phyloP scores from a whole-genome alignment of 2,329 filamentous ascomycete species.

The Drechslerella dactyloides region DNA sequence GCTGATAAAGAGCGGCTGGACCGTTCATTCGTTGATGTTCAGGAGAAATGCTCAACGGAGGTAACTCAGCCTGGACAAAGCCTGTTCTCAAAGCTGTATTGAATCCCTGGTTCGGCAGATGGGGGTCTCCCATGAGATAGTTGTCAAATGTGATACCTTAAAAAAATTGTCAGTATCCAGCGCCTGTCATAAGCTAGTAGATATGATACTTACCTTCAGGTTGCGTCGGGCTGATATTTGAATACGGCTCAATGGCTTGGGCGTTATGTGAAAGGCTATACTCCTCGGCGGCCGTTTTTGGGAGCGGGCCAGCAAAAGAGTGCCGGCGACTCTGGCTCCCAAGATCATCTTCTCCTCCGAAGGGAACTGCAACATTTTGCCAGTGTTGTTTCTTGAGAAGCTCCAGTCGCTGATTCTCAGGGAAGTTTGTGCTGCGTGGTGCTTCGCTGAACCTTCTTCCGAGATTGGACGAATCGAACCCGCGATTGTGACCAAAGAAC shows the following conservation, averaged over 20 bases:
- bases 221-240: slow-evolving; percentile 56
- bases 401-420: slow-evolving; percentile 69
- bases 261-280: slow-evolving; percentile 60
- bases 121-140: slow-evolving; percentile 58
- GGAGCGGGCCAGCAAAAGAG: slow-evolving; percentile 69
- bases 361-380: slow-evolving; percentile 69
- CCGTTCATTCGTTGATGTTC: slow-evolving; percentile 47
- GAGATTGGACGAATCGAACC: slow-evolving; percentile 49
- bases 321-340: slow-evolving; percentile 77
- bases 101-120: slow-evolving; percentile 55
- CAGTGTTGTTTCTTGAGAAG: slow-evolving; percentile 72
- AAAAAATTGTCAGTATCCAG: slow-evolving; percentile 57
- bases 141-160: slow-evolving; percentile 52
- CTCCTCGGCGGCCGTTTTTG: slow-evolving; percentile 56
- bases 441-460: slow-evolving; percentile 59
- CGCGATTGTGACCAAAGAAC: slow-evolving; percentile 48
- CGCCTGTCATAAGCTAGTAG: slow-evolving; percentile 58
- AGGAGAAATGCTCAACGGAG: slow-evolving; percentile 53
- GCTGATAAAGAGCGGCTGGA: slow-evolving; percentile 33
- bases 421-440: slow-evolving; percentile 57
- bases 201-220: slow-evolving; percentile 58
- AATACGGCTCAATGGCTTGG: slow-evolving; percentile 60
- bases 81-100: slow-evolving; percentile 28
- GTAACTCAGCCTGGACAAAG: slow-evolving; percentile 27
- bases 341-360: slow-evolving; percentile 65